These are phyloP conservation scores for Verticillium longisporum DNA, from an alignment of 2,329 filamentous ascomycete species.

Conservation along the genomic window DNA sequence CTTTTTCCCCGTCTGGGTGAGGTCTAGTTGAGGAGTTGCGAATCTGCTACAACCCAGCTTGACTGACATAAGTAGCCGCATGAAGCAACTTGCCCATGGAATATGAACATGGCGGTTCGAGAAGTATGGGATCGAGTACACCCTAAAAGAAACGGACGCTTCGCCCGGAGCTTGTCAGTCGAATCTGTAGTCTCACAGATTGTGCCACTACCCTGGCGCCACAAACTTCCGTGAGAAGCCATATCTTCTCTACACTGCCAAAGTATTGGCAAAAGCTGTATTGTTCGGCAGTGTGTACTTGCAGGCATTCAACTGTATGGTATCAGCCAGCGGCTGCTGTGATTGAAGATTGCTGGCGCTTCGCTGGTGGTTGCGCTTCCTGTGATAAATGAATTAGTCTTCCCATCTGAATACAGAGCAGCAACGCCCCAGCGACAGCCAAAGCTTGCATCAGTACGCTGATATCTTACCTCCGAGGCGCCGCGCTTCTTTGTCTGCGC, in stretches of 20 bases:
- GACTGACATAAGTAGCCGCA: background rate
- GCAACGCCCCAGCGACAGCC: background rate
- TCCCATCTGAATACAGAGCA: background rate
- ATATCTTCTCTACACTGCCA: background rate
- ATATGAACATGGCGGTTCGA: background rate
- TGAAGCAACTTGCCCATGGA: background rate
- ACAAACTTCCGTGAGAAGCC: background rate
- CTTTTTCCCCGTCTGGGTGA: background rate
- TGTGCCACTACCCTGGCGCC: background rate
- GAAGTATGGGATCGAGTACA: background rate
- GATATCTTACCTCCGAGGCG: conserved; percentile 33
- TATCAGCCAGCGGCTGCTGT: conserved; percentile 27
- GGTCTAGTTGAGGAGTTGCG: background rate
- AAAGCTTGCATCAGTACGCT: background rate
- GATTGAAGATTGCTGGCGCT: conserved; percentile 33
- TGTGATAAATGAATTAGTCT: conserved; percentile 7
- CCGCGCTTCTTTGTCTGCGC: conserved; percentile 39
- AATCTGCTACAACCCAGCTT: background rate
- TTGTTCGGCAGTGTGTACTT: background rate
- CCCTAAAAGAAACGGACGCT: background rate
- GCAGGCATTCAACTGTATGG: background rate
- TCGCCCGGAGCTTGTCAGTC: background rate
- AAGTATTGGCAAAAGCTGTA: background rate
- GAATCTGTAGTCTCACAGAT: background rate
- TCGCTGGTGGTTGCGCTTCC: conserved; percentile 31